A percentile compares a stretch with the other conserved stretches of the same genome.
phyloP scores from a whole-genome alignment of 352 stramenopile genomes.

The Blastocystis sp. region DNA sequence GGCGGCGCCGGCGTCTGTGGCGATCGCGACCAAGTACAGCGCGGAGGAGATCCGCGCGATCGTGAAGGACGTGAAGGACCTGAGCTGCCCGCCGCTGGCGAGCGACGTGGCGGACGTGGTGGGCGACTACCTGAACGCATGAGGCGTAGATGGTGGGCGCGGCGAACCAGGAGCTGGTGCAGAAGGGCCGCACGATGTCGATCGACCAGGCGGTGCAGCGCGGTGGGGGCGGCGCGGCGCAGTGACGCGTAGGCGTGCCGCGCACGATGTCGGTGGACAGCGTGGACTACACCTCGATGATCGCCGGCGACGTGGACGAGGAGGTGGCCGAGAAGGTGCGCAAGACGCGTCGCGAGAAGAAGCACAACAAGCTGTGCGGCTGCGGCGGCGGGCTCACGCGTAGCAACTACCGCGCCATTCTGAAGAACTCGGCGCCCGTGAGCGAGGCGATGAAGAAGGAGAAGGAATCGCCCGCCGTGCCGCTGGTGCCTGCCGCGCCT shows the following conservation, averaged over 20 bases:
- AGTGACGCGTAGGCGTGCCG: not conserved
- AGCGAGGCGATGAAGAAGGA: not conserved
- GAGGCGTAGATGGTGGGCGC: conserved; percentile 9
- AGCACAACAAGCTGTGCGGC: conserved; percentile 5
- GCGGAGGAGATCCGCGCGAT: conserved; percentile 48
- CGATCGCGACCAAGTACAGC: conserved; percentile 20
- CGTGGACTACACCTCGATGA: conserved; percentile 59
- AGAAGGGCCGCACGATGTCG: conserved; percentile 37
- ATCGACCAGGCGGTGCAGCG: conserved; percentile 44
- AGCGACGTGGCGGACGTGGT: conserved; percentile 3
- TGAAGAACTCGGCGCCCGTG: conserved; percentile 32
- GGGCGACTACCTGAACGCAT: not conserved
- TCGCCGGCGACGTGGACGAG: conserved; percentile 40
- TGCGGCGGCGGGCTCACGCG: not conserved
- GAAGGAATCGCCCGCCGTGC: not conserved
- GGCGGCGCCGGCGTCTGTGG: not conserved
- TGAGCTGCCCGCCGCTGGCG: conserved; percentile 14
- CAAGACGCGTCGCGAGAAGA: conserved; percentile 21
- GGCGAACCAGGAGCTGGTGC: conserved; percentile 55
- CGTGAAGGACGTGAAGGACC: conserved; percentile 35
- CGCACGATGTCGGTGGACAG: conserved; percentile 55
- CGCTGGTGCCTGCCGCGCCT: not conserved
- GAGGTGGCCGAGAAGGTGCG: not conserved
- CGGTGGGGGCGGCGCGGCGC: no score
- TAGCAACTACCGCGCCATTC: conserved; percentile 40